Conservation (phyloP, 179 eudicot genomes). For the Beta corolliflora region DNA sequence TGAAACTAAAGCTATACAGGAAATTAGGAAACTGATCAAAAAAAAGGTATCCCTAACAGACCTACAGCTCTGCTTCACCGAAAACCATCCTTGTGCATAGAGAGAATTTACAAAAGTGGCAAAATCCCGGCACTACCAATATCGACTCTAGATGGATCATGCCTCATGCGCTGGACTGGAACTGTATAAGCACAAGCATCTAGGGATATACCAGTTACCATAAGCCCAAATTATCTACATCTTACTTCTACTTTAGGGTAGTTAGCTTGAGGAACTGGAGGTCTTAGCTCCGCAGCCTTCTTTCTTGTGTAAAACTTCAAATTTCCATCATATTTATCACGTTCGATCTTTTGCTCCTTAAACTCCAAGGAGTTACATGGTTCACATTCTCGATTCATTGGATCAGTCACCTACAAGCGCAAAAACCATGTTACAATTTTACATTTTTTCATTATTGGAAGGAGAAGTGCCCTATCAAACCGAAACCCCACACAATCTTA, state of each 20-base stretch:
- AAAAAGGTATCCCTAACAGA: background rate
- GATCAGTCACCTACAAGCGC: slow-evolving; percentile 32
- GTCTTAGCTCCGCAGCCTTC: slow-evolving; percentile 35
- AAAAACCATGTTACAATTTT: background rate
- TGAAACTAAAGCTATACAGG: slow-evolving; percentile 12
- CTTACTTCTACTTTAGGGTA: slow-evolving; percentile 38
- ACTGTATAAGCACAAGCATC: background rate
- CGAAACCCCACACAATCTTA: too few species aligned
- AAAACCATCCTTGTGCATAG: background rate
- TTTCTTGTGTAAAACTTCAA: slow-evolving; percentile 48
- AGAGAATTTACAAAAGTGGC: slow-evolving; percentile 21
- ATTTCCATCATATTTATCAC: slow-evolving; percentile 23
- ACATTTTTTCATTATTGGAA: too few species aligned
- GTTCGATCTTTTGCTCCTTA: slow-evolving; percentile 18
- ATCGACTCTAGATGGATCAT: background rate
- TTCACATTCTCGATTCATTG: slow-evolving; percentile 14
- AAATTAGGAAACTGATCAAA: background rate
- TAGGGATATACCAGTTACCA: background rate
- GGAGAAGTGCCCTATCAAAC: too few species aligned
- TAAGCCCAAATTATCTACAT: slow-evolving; percentile 34
- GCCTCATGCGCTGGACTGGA: background rate
- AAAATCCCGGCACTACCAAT: slow-evolving; percentile 11
- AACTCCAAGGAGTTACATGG: slow-evolving; percentile 15
- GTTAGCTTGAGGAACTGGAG: slow-evolving; percentile 23
- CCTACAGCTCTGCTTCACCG: background rate